Evolutionary conservation across 345 rosid genomes (phyloP).

Genomic region (Eutrema yunnanense): DNA sequence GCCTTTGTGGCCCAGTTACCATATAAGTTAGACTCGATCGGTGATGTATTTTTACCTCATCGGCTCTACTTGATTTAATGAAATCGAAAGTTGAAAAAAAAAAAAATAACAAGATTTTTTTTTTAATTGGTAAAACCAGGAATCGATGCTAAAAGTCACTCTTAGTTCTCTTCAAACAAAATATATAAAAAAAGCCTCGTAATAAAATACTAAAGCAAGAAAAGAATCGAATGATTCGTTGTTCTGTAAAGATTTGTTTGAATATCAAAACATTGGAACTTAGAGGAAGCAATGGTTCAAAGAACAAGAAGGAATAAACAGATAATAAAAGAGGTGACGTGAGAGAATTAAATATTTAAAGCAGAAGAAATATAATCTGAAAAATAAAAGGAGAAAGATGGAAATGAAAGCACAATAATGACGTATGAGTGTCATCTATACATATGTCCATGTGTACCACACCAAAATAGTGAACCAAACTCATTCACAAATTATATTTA

Average conservation of each 20-base stretch:
- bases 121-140: not conserved
- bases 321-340: slow-evolving; percentile 11
- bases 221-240: slow-evolving; percentile 28
- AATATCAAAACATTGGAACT: slow-evolving; percentile 2
- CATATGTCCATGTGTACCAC: not conserved
- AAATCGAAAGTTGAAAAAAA: too few relatives aligned
- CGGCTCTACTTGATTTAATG: too few relatives aligned
- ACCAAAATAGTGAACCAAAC: not conserved
- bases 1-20: too few relatives aligned
- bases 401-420: slow-evolving; percentile 13
- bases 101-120: not conserved
- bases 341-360: slow-evolving; percentile 13
- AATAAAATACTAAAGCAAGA: slow-evolving; percentile 15
- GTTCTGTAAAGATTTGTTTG: slow-evolving; percentile 1
- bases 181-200: not conserved
- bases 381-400: not conserved
- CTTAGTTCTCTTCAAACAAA: slow-evolving; percentile 11
- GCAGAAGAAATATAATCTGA: not conserved
- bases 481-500: not conserved
- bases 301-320: slow-evolving; percentile 13
- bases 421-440: not conserved
- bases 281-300: slow-evolving; percentile 11
- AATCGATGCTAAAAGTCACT: slow-evolving; percentile 4
- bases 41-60: too few relatives aligned
- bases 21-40: too few relatives aligned